Base-by-base conservation (phyloP, 1,284 basidiomycete genomes). In the Fomitopsis betulina region DNA sequence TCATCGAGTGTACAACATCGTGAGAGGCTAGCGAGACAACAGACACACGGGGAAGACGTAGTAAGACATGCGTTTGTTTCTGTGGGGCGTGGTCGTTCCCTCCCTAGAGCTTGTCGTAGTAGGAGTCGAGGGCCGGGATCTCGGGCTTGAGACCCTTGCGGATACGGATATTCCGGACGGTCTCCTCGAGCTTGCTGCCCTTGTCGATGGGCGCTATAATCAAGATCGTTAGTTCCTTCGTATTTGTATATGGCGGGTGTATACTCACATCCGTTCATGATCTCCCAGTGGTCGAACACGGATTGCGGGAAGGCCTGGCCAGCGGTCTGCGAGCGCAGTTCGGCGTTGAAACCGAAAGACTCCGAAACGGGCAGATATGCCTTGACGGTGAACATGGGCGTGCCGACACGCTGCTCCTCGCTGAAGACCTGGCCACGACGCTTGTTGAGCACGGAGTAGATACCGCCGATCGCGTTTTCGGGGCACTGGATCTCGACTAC, bases 311-410 rank as follows among this genome's bases (percentile, higher is more conserved):
- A 98, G 66, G 96, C 97, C 82, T 99, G 97, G 60, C 96, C 96
- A 73, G 85, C 86, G 53, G 96, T 99, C 61, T 91, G 89, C 72
- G 89, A 86, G 70, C 97, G 92, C 58, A 99, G 87, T 68, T 93
- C 96, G 69, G 91, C 94, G 78, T 96, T 98, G 90, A 99, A 99
- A 68, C 97, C 96, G 81, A 99, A 99, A 19, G 96, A 98, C 79
- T 98, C 96, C 76, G 83, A 81, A 77, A 98, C 95, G 72, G 96
- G 96, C 56, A 98, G 83, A 84, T 96, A 97, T 37, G 96, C 96
- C 87, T 98, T 99, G 79, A 99, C 93, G 59, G 94, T 99, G 86
- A 96, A 98, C 95, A 99, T 98, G 62, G 97, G 97, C 25, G 97
- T 99, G 81, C 97, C 96, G 9, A 89, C 81, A 71, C 96, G 84